Conservation (phyloP, 2,329 filamentous ascomycete genomes). For the Hymenoscyphus fraxineus region DNA sequence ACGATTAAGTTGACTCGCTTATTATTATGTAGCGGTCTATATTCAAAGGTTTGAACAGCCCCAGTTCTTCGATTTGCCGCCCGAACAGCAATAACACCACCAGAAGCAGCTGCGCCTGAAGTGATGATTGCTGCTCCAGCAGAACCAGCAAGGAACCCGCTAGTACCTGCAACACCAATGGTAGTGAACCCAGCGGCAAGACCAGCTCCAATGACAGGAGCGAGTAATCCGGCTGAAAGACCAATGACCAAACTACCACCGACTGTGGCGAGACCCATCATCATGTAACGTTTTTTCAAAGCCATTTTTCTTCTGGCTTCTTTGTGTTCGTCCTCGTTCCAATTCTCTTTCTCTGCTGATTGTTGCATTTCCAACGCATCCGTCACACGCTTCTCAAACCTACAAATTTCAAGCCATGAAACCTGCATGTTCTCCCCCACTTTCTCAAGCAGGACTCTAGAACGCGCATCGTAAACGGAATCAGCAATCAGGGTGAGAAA, state of each 20-base stretch:
- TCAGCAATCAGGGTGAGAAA: constrained; percentile 97
- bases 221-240: constrained; percentile 84
- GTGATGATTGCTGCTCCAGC: constrained; percentile 94
- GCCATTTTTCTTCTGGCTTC: constrained; percentile 77
- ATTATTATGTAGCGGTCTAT: constrained; percentile 94
- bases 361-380: constrained; percentile 98
- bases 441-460: constrained; percentile 75
- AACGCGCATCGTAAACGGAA: constrained; percentile 86
- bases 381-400: constrained; percentile 95
- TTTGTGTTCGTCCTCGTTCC: constrained; percentile 96
- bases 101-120: constrained; percentile 79
- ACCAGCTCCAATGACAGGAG: constrained; percentile 90
- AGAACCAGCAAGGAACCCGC: constrained; percentile 83
- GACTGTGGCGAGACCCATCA: constrained; percentile 96
- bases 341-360: constrained; percentile 88
- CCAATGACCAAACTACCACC: constrained; percentile 94
- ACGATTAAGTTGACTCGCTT: constrained; percentile 95
- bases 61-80: constrained; percentile 87
- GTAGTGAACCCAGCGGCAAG: constrained; percentile 93
- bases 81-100: constrained; percentile 78
- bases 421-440: constrained; percentile 79
- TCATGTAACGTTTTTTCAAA: constrained; percentile 77
- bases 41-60: constrained; percentile 94
- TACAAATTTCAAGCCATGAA: constrained; percentile 87
- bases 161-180: constrained; percentile 85